Conservation (phyloP, 2,329 filamentous ascomycete genomes). For the Apiospora rasikravindrae region DNA sequence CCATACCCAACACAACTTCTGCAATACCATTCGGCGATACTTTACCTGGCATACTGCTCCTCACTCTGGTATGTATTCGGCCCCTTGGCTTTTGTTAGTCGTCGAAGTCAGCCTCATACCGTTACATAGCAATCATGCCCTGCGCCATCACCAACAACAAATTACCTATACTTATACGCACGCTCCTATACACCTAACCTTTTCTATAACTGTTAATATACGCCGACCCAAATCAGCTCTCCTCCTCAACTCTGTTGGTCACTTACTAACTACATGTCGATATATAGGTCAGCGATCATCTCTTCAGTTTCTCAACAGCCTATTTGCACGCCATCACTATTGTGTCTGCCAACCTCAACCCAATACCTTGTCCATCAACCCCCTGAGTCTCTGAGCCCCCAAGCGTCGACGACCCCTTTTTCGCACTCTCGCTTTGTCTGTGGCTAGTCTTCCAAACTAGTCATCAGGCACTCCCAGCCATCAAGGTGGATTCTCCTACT, state of each 20-base stretch:
- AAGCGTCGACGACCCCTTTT: not conserved
- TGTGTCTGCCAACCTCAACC: not conserved
- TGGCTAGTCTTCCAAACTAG: conserved; percentile 23
- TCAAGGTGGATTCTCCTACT: conserved; percentile 35
- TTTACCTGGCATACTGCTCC: not conserved
- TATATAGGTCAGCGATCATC: not conserved
- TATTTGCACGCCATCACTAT: not conserved
- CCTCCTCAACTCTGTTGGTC: not conserved
- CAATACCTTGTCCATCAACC: not conserved
- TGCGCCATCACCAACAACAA: no score
- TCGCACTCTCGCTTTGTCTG: conserved; percentile 1
- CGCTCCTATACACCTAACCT: no score
- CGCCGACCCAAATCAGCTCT: not conserved
- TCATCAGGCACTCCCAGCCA: conserved; percentile 9
- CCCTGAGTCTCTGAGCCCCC: not conserved
- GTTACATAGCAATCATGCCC: no score
- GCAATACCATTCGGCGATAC: not conserved
- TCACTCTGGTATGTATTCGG: not conserved
- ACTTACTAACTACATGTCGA: not conserved
- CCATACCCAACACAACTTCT: not conserved
- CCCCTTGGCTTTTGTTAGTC: not conserved
- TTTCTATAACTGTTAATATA: no score
- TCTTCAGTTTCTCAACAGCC: not conserved
- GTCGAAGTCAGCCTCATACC: no score
- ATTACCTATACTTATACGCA: no score